Percentiles rank a stretch among this genome's conserved stretches.
Conservation (phyloP, 1,139 yeast species). For the Geotrichum restrictum region DNA sequence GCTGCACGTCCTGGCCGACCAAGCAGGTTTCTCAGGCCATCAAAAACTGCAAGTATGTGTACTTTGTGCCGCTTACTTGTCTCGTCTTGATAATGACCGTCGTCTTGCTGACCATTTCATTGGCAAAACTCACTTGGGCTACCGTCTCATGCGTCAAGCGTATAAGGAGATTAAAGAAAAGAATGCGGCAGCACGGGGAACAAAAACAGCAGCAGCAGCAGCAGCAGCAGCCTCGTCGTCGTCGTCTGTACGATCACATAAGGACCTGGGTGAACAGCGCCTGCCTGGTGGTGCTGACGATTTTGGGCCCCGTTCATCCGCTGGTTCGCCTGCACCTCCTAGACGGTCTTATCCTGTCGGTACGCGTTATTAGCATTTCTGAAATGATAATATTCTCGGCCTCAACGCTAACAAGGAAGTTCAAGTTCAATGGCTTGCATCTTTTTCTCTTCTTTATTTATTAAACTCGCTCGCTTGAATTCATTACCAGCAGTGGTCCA, state of each 20-base stretch:
- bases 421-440: too few relatives aligned
- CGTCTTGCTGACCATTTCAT: constrained; percentile 87
- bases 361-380: not conserved
- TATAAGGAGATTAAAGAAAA: constrained; percentile 48
- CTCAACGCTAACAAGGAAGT: too few relatives aligned
- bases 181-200: constrained; percentile 21
- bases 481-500: too few relatives aligned
- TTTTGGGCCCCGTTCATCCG: too few relatives aligned
- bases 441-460: too few relatives aligned
- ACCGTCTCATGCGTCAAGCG: constrained; percentile 68
- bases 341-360: constrained; percentile 1
- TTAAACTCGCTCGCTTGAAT: too few relatives aligned
- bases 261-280: too few relatives aligned
- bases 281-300: too few relatives aligned
- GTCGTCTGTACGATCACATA: too few relatives aligned
- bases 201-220: too few relatives aligned
- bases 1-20: constrained; percentile 60
- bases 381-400: not conserved
- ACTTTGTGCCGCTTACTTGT: constrained; percentile 85
- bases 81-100: constrained; percentile 82
- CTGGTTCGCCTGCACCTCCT: not conserved
- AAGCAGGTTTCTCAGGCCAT: constrained; percentile 79
- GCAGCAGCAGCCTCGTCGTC: too few relatives aligned
- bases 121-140: constrained; percentile 83
- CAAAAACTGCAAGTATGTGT: constrained; percentile 90